phyloP scores from a whole-genome alignment of 2,329 filamentous ascomycete species.

The Lecanicillium sp. region DNA sequence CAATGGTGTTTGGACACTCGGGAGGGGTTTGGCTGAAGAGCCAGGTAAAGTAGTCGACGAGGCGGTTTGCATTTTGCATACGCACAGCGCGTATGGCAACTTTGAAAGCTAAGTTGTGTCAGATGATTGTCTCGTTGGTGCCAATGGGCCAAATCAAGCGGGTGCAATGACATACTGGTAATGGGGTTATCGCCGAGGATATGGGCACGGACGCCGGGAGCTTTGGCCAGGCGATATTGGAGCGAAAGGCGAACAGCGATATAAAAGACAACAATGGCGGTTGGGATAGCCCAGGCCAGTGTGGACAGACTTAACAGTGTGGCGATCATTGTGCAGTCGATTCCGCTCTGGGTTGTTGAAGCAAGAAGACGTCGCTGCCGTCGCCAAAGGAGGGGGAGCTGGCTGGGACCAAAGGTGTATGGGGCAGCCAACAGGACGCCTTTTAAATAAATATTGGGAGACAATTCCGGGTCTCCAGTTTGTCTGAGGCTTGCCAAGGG shows the following conservation, averaged over 20 bases:
- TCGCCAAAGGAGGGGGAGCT: too few species aligned
- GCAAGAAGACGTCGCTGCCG: too few species aligned
- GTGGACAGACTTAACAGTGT: not conserved
- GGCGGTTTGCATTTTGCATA: slow-evolving; percentile 15
- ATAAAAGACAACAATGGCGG: not conserved
- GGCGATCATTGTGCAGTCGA: too few species aligned
- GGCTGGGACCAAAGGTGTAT: too few species aligned
- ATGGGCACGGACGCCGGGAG: slow-evolving; percentile 3
- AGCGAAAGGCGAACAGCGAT: not conserved
- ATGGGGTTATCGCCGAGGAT: slow-evolving; percentile 4
- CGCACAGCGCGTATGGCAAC: not conserved
- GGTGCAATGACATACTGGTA: not conserved
- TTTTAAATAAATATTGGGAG: too few species aligned
- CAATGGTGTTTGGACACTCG: slow-evolving; percentile 26
- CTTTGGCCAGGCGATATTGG: slow-evolving; percentile 4
- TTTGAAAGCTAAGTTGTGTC: too few species aligned
- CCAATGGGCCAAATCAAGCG: too few species aligned
- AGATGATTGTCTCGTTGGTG: too few species aligned
- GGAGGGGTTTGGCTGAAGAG: slow-evolving; percentile 21
- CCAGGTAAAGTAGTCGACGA: slow-evolving; percentile 24
- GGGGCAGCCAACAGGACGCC: too few species aligned
- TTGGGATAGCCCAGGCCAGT: slow-evolving; percentile 6
- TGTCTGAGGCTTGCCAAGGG: too few species aligned
- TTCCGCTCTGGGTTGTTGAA: too few species aligned
- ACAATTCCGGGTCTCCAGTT: too few species aligned